phyloP scores from a whole-genome alignment of 2,329 filamentous ascomycete genomes.

The Colletotrichum orchidophilum region DNA sequence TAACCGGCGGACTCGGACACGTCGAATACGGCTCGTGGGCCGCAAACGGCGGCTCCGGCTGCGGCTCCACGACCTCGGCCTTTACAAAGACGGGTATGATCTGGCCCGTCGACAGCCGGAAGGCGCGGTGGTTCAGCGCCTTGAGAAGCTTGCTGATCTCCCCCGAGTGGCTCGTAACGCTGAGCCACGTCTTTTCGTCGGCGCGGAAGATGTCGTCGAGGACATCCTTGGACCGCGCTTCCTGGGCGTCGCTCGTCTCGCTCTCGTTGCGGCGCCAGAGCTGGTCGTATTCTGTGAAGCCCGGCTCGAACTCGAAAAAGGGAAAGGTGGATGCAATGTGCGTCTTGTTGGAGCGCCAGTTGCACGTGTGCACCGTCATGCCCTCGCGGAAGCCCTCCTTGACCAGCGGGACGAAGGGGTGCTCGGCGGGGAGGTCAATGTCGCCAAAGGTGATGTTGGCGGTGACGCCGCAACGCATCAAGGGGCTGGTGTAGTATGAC shows the following conservation, averaged over 20 bases:
- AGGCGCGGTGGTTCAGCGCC: slow-evolving; percentile 69
- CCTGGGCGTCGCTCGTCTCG: slow-evolving; percentile 58
- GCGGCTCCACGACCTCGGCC: slow-evolving; percentile 55
- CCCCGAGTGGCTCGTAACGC: slow-evolving; percentile 68
- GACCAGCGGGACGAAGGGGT: slow-evolving; percentile 65
- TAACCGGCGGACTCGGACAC: slow-evolving; percentile 55
- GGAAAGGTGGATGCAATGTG: slow-evolving; percentile 64
- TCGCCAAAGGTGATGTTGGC: slow-evolving; percentile 68
- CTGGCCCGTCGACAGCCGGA: slow-evolving; percentile 71
- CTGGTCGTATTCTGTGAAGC: slow-evolving; percentile 65
- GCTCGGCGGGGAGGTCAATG: slow-evolving; percentile 59
- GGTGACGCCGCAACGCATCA: slow-evolving; percentile 71
- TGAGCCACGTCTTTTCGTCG: slow-evolving; percentile 65
- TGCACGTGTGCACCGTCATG: slow-evolving; percentile 75
- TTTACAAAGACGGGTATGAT: slow-evolving; percentile 75
- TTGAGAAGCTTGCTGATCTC: slow-evolving; percentile 61
- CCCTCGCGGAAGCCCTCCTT: slow-evolving; percentile 74
- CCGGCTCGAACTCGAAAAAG: slow-evolving; percentile 64
- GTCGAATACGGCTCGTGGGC: slow-evolving; percentile 52
- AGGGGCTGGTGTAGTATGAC: slow-evolving; percentile 71
- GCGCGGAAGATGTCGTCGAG: slow-evolving; percentile 66
- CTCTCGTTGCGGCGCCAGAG: slow-evolving; percentile 54
- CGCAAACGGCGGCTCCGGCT: slow-evolving; percentile 43
- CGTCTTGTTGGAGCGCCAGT: slow-evolving; percentile 65
- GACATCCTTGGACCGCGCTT: slow-evolving; percentile 56